Conservation (phyloP, 768 basidiomycete species). For the Clavulina sp. region DNA sequence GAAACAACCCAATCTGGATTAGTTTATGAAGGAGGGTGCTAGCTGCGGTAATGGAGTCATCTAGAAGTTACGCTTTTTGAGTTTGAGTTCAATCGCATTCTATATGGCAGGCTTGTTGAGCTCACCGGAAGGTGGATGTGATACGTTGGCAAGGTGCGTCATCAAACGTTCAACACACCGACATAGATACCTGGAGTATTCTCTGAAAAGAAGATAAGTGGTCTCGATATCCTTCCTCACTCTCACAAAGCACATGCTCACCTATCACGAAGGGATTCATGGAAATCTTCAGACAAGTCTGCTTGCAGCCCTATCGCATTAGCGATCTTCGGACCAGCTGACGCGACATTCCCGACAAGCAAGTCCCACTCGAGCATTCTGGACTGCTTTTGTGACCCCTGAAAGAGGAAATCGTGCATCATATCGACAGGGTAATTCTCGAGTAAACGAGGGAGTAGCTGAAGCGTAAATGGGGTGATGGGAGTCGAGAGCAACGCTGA, state of each 20-base stretch:
- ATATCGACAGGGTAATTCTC: background rate
- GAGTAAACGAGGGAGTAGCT: background rate
- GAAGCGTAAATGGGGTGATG: background rate
- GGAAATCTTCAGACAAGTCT: background rate
- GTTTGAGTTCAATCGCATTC: too few species aligned
- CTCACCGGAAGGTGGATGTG: background rate
- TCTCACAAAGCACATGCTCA: conserved; percentile 15
- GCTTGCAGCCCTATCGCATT: background rate
- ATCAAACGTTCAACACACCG: conserved; percentile 37
- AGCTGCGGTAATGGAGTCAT: conserved; percentile 30
- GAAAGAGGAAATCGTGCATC: background rate
- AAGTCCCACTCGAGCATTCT: background rate
- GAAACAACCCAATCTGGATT: conserved; percentile 49
- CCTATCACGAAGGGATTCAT: conserved; percentile 11
- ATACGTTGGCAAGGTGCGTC: conserved; percentile 23
- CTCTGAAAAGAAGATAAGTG: background rate
- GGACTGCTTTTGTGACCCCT: background rate
- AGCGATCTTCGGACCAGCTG: background rate
- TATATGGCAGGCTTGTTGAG: background rate
- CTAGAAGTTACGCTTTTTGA: conserved; percentile 12
- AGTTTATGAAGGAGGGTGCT: conserved; percentile 49
- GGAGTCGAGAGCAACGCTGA: background rate
- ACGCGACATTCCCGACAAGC: background rate
- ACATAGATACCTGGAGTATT: conserved; percentile 33
- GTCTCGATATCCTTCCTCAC: too few species aligned